Evolutionary conservation across 1,139 yeast genomes (phyloP).

Genomic region (Arxiozyma slooffiae): DNA sequence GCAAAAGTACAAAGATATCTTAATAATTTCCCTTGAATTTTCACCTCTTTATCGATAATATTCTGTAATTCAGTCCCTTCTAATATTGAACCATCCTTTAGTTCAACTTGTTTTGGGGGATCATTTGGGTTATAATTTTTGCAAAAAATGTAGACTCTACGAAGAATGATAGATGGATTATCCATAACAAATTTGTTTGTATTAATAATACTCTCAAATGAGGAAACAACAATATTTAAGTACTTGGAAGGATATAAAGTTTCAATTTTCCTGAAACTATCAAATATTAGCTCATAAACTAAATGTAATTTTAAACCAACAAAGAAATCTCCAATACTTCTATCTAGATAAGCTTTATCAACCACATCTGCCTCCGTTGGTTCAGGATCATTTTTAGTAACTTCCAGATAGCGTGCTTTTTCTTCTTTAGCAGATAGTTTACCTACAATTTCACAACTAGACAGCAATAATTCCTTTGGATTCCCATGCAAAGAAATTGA

Average conservation of each 20-base stretch:
- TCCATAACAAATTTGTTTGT: constrained; percentile 33
- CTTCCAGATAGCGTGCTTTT: constrained; percentile 36
- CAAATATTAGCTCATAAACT: constrained; percentile 51
- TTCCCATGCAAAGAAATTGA: constrained; percentile 58
- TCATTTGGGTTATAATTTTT: no score
- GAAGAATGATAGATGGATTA: constrained; percentile 40
- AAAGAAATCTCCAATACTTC: constrained; percentile 18
- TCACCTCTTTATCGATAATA: constrained; percentile 15
- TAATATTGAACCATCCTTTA: constrained; percentile 7
- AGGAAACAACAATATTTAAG: constrained; percentile 53
- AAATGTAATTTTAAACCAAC: constrained; percentile 47
- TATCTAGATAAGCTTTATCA: constrained; percentile 14
- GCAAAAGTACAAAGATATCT: constrained; percentile 39
- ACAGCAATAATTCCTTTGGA: constrained; percentile 66
- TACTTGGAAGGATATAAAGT: constrained; percentile 68
- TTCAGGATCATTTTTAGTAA: constrained; percentile 45
- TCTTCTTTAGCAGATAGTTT: constrained; percentile 19
- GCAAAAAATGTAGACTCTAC: constrained; percentile 60
- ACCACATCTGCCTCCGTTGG: constrained; percentile 32
- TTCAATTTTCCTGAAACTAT: constrained; percentile 38
- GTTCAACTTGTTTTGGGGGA: constrained; percentile 12
- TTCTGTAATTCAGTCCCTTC: constrained; percentile 41
- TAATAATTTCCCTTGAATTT: constrained; percentile 37
- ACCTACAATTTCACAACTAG: constrained; percentile 53
- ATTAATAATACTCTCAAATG: constrained; percentile 45